A percentile compares a stretch with the other conserved stretches of the same genome.
Conservation (phyloP, 2,329 filamentous ascomycete genomes). For the Rhynchosporium graminicola region DNA sequence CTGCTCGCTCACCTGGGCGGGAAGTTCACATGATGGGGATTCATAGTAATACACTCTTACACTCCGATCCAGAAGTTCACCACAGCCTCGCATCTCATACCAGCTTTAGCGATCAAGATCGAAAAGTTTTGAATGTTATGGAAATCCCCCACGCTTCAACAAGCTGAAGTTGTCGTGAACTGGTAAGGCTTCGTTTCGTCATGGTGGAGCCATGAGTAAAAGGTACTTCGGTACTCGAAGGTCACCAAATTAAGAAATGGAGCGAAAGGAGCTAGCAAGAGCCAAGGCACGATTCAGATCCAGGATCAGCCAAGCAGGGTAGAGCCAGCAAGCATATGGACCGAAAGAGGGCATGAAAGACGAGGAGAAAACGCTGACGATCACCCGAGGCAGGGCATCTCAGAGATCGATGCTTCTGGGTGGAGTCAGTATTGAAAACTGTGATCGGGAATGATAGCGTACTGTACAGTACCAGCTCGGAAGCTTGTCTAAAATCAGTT, state of each 20-base stretch:
- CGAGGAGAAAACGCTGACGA: constrained; percentile 24
- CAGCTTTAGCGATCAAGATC: neutral
- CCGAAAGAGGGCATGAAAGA: constrained; percentile 19
- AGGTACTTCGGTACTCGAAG: too few species aligned
- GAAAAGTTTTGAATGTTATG: neutral
- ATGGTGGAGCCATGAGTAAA: constrained; percentile 1
- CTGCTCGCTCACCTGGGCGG: neutral
- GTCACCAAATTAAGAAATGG: too few species aligned
- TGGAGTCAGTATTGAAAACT: neutral
- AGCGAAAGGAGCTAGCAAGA: neutral
- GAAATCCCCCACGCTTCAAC: neutral
- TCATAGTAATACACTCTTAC: too few species aligned
- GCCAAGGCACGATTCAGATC: neutral
- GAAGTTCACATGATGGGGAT: neutral
- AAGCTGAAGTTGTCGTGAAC: neutral
- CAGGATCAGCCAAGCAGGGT: constrained; percentile 4
- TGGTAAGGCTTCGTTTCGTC: neutral
- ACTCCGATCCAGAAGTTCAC: neutral
- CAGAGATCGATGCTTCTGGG: neutral
- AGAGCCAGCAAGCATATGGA: constrained; percentile 18
- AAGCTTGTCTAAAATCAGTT: neutral
- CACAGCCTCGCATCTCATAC: neutral
- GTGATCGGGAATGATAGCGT: too few species aligned
- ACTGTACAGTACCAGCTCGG: too few species aligned
- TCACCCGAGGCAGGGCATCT: constrained; percentile 26